Base-by-base conservation (phyloP, 139 green algal species). In the Tetradesmus obliquus region DNA sequence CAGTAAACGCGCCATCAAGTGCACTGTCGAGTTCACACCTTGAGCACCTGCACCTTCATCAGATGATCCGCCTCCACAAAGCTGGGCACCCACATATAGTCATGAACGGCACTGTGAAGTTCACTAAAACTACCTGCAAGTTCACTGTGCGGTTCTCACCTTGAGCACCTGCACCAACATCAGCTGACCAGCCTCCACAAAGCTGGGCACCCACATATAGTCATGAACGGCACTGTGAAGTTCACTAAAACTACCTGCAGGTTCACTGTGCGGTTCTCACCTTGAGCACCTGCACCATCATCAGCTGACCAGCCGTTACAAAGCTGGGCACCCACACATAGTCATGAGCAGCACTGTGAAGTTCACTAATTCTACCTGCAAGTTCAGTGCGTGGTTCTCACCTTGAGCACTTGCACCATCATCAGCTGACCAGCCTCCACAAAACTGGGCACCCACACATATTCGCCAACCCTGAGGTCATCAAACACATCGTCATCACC, bases 391-490 rank as follows among this genome's bases (percentile, higher is more conserved):
- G 57, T 1, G 57, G 6, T 66, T 66, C 32, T 45, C 32, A 45
- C 32, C 32, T 80, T 84, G 3, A 45, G 32, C 32, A 24, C 19
- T 6, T 72, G 24, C 8, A 88, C 66, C 10, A 84, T 76, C 4
- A 6, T 51, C 0, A 55, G 83, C 13, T 71, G n/a, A n/a, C 85
- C 91, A 55, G 90, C 66, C n/a, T 86, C 51, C 2, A 84, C 79
- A 55, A 89, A 86, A 2, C 60, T 84, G 19, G 45, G 57, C 12
- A 93, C 81, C 12, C 72, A 45, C n/a, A 93, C 91, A 10, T 60
- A 12, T 22, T 93, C 91, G 1, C 91, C 91, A 24, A 80, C 80
- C 87, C 79, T 86, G 15, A 93, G 22, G 53, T 90, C 72, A 82
- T 76, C 57, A 55, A 20, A 58, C 22, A 60, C 72, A 85, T 74